A percentile compares a stretch with the other conserved stretches of the same genome.
phyloP scores from a whole-genome alignment of 306 rosid species.

The Mimosa bimucronata region DNA sequence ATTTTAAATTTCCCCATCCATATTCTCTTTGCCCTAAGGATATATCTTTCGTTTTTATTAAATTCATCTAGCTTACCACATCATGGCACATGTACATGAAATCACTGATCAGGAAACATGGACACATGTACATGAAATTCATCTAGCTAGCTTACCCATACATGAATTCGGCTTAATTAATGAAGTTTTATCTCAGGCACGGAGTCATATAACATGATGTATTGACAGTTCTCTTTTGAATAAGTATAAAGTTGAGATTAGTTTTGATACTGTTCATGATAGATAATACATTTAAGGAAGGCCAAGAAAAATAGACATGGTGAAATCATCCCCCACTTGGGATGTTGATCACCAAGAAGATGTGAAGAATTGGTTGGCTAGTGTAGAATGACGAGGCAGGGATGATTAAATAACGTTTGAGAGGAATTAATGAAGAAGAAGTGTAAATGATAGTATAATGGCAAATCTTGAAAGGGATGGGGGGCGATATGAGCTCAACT shows the following conservation, averaged over 20 bases:
- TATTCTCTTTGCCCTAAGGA: too few relatives aligned
- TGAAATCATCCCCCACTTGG: not conserved
- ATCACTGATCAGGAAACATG: not conserved
- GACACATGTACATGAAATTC: not conserved
- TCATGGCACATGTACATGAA: not conserved
- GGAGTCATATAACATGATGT: too few relatives aligned
- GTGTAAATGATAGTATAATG: not conserved
- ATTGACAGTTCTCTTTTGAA: not conserved
- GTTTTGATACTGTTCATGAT: too few relatives aligned
- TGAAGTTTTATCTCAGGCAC: too few relatives aligned
- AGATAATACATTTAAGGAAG: not conserved
- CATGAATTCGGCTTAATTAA: too few relatives aligned
- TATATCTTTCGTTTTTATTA: too few relatives aligned
- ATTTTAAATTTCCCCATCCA: too few relatives aligned
- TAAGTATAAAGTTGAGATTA: too few relatives aligned
- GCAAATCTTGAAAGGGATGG: slow-evolving; percentile 4
- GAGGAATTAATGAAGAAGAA: not conserved
- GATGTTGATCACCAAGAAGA: not conserved
- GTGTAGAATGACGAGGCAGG: not conserved
- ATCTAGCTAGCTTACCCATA: too few relatives aligned
- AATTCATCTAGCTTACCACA: not conserved
- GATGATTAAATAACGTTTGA: too few relatives aligned
- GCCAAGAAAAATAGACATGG: not conserved
- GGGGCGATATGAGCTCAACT: not conserved
- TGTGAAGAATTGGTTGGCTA: not conserved